Evolutionary conservation across 2,329 filamentous ascomycete species (phyloP).

Genomic region (Penicillium italicum): DNA sequence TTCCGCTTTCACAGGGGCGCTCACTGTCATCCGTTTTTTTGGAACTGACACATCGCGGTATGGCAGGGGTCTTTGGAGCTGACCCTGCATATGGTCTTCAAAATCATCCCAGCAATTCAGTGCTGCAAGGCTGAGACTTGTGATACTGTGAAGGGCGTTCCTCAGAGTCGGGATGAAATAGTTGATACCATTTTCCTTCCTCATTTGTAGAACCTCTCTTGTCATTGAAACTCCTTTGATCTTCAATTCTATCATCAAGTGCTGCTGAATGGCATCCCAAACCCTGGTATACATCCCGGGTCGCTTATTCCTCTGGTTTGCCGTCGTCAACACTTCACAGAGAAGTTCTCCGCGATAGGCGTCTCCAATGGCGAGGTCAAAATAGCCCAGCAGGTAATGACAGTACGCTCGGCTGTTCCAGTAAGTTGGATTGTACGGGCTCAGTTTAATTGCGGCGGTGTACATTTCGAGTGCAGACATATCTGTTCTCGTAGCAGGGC

Average conservation of each 20-base stretch:
- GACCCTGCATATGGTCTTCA: conserved; percentile 15
- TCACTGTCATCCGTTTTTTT: conserved; percentile 12
- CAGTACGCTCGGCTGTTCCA: conserved; percentile 38
- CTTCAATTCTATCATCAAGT: conserved; percentile 24
- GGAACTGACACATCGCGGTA: conserved; percentile 25
- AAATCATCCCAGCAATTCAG: conserved; percentile 34
- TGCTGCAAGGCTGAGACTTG: conserved; percentile 29
- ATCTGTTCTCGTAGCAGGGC: conserved; percentile 10
- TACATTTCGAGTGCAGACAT: conserved; percentile 33
- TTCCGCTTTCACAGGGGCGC: conserved; percentile 4
- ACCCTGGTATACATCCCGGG: conserved; percentile 30
- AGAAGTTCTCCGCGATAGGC: conserved; percentile 36
- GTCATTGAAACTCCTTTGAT: conserved; percentile 1
- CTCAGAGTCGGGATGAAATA: conserved; percentile 30
- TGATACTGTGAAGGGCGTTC: conserved; percentile 30
- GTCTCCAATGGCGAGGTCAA: conserved; percentile 39
- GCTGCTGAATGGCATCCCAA: conserved; percentile 35
- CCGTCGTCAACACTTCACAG: conserved; percentile 29
- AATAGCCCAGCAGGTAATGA: conserved; percentile 32
- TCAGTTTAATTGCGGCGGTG: conserved; percentile 34
- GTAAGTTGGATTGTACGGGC: conserved; percentile 39
- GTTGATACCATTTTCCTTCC: conserved; percentile 27
- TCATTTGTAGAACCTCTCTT: conserved; percentile 18
- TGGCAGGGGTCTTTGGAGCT: conserved; percentile 17
- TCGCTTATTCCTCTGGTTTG: conserved; percentile 10